A percentile compares a stretch with the other conserved stretches of the same genome.
Evolutionary conservation across 2,329 filamentous ascomycete species (phyloP).

Genomic region (Trichoderma sp.): DNA sequence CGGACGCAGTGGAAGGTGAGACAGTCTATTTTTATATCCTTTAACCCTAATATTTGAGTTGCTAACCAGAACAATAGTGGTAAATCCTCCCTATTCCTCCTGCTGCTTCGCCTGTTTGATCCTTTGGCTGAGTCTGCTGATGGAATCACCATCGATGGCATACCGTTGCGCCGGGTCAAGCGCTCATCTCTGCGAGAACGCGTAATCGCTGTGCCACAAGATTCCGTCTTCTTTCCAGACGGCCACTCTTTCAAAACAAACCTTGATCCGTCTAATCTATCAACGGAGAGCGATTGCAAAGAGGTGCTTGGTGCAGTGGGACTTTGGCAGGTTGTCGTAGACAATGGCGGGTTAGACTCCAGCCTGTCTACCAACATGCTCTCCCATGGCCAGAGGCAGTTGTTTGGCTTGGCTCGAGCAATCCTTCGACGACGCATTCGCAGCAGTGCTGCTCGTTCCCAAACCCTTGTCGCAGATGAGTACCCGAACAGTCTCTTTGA

Average conservation of each 20-base stretch:
- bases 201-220: constrained; percentile 56
- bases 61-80: constrained; percentile 29
- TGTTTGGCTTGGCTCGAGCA: constrained; percentile 63
- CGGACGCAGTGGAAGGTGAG: constrained; percentile 39
- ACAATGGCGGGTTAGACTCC: constrained; percentile 38
- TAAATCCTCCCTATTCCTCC: constrained; percentile 46
- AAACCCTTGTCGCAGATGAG: neutral
- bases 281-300: constrained; percentile 38
- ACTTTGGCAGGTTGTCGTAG: constrained; percentile 36
- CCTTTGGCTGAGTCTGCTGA: constrained; percentile 31
- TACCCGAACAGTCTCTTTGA: neutral
- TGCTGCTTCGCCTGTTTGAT: constrained; percentile 45
- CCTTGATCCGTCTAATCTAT: constrained; percentile 42
- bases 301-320: constrained; percentile 39
- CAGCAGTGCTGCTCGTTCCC: neutral
- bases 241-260: constrained; percentile 44
- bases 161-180: constrained; percentile 41
- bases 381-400: constrained; percentile 62
- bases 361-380: constrained; percentile 51
- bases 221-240: constrained; percentile 52
- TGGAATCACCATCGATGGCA: constrained; percentile 47
- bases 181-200: constrained; percentile 46
- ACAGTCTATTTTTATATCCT: neutral
- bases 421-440: constrained; percentile 44
- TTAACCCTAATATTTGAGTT: neutral